Percentiles rank a stretch among this genome's conserved stretches.
phyloP scores from a whole-genome alignment of 2,329 filamentous ascomycete species.

The Penicillium occitanis region DNA sequence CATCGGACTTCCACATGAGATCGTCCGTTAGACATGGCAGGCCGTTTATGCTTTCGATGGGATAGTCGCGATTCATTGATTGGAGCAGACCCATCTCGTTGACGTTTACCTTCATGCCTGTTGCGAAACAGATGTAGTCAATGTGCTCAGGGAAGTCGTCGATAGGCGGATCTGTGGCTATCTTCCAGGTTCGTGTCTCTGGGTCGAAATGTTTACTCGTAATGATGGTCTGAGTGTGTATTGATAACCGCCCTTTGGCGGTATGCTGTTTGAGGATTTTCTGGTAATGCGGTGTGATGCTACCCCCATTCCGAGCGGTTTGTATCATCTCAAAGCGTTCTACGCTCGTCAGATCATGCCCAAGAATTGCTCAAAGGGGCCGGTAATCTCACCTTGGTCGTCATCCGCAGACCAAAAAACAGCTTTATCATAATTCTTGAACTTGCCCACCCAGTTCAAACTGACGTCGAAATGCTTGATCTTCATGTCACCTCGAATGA shows the following conservation, averaged over 20 bases:
- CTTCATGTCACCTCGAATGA: constrained; percentile 61
- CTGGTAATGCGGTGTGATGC: constrained; percentile 67
- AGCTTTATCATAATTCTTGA: constrained; percentile 73
- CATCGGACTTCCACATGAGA: constrained; percentile 70
- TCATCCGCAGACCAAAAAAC: constrained; percentile 74
- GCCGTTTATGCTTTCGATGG: constrained; percentile 63
- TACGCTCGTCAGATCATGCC: constrained; percentile 22
- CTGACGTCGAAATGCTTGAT: constrained; percentile 78
- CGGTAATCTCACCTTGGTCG: constrained; percentile 51
- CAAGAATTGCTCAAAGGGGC: no score
- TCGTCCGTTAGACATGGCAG: constrained; percentile 74
- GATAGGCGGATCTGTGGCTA: constrained; percentile 56
- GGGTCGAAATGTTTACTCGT: constrained; percentile 53
- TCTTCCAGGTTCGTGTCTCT: constrained; percentile 49
- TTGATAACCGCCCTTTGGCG: constrained; percentile 51
- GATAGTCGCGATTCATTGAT: constrained; percentile 59
- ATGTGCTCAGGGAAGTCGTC: constrained; percentile 48
- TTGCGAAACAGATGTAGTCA: constrained; percentile 75
- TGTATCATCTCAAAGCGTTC: constrained; percentile 67
- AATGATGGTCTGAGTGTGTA: constrained; percentile 61
- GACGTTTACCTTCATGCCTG: constrained; percentile 67
- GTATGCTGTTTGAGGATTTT: constrained; percentile 66
- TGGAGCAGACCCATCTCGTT: constrained; percentile 60
- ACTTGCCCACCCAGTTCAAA: constrained; percentile 78
- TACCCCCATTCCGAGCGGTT: constrained; percentile 70